Conservation (phyloP, 148 eudicot genomes). For the Heliosperma pusillum region DNA sequence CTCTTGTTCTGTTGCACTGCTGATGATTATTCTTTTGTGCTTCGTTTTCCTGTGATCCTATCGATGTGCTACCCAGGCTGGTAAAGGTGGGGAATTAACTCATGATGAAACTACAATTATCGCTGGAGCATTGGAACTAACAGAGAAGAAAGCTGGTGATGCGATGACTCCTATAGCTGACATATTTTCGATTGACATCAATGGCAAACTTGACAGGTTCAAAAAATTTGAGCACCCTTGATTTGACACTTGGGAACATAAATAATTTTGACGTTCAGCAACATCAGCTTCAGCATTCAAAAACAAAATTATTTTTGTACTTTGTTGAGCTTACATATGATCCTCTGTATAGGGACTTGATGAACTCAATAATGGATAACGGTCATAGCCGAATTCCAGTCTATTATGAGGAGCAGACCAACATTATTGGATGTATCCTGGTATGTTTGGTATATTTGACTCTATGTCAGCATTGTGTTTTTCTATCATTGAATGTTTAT, state of each 20-base stretch:
- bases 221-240: constrained; percentile 6
- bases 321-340: not conserved
- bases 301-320: not conserved
- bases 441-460: constrained; percentile 30
- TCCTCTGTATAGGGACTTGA: constrained; percentile 42
- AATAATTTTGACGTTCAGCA: not conserved
- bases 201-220: constrained; percentile 76
- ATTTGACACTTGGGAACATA: not conserved
- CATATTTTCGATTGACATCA: constrained; percentile 72
- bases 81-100: constrained; percentile 92
- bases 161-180: constrained; percentile 88
- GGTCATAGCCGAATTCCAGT: constrained; percentile 92
- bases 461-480: not conserved
- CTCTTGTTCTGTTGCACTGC: not conserved
- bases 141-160: constrained; percentile 74
- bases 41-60: not conserved
- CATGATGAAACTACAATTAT: constrained; percentile 95
- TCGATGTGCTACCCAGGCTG: constrained; percentile 49
- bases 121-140: constrained; percentile 84
- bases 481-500: not conserved
- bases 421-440: constrained; percentile 78
- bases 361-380: constrained; percentile 72
- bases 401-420: constrained; percentile 76
- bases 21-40: not conserved
- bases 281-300: not conserved